phyloP scores from a whole-genome alignment of 2,329 filamentous ascomycete genomes.

The Fusarium miscanthi region DNA sequence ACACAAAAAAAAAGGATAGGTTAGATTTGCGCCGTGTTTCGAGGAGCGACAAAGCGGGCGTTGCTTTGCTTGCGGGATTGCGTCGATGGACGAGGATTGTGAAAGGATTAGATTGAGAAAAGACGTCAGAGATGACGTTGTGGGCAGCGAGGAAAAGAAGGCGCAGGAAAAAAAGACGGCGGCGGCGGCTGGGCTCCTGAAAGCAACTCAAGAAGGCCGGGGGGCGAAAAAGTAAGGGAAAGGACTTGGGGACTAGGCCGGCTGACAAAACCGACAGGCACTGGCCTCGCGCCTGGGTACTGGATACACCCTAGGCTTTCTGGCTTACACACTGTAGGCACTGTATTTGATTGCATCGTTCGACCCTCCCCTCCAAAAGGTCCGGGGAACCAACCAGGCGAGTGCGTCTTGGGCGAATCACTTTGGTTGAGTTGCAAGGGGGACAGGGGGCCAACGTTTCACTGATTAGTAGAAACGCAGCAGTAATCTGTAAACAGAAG shows the following conservation, averaged over 20 bases:
- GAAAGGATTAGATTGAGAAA: constrained; percentile 53
- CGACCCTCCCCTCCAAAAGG: constrained; percentile 38
- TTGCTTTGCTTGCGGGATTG: constrained; percentile 47
- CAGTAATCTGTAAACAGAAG: constrained; percentile 18
- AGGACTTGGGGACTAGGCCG: constrained; percentile 25
- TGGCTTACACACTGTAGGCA: constrained; percentile 21
- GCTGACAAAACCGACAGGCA: constrained; percentile 36
- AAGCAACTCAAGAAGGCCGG: constrained; percentile 36
- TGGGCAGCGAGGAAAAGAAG: constrained; percentile 52
- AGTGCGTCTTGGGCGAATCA: neutral
- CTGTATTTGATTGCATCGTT: constrained; percentile 44
- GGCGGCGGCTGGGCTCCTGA: constrained; percentile 47
- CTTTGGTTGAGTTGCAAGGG: constrained; percentile 10
- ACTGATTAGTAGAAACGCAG: constrained; percentile 9
- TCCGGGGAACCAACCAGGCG: constrained; percentile 31
- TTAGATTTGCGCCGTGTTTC: constrained; percentile 39
- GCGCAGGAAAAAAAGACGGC: constrained; percentile 51
- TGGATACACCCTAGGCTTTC: neutral
- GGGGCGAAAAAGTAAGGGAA: constrained; percentile 36
- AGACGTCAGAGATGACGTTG: constrained; percentile 64
- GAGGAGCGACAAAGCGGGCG: constrained; percentile 42
- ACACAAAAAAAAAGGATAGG: constrained; percentile 13
- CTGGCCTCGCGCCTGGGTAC: neutral
- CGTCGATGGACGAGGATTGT: constrained; percentile 49
- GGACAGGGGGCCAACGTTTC: constrained; percentile 4